Evolutionary conservation across 345 rosid species (phyloP), one percentile per base, ranked within the genome.

Genomic region (Populus deltoides): DNA sequence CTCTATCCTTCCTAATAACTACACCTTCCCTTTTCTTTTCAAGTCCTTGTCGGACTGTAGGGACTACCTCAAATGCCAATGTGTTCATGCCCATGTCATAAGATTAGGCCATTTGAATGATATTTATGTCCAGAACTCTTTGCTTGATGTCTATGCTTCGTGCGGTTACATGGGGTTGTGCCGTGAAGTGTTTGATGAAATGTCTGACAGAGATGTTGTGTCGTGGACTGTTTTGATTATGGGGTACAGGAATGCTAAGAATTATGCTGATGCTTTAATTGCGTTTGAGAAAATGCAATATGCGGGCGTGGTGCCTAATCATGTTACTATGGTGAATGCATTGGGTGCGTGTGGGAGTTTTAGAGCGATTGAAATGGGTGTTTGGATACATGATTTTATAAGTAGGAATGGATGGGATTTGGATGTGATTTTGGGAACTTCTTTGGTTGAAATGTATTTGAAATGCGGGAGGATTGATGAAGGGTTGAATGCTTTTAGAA

Each of bases 261-360:
- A 69, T 65, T 86, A 79, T 72, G 85, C 36, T 47, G 87, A 86
- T 66, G 90, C 90, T 1, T 81, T 90, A 82, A 69, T 86, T 75
- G 86, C 88, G 70, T 88, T 90, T 73, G 89, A 88, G 83, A 85
- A 72, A 75, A 90, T 90, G 90, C 86, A 72, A 41, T 80, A 80
- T 75, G 82, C 85, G 1, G 87, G 85, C 36, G 77, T 83, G 51
- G 84, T 80, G 82, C 90, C 90, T 17, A 90, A 87, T 82, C 89
- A 68, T 51, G 93, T 84, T 57, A 89, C 93, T 0, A 86, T 85
- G 88, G 93, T 90, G 85, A 89, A 86, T 83, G 88, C 81, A 2
- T 84, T 87, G 75, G 85, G 84, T 27, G 90, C 89, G 0, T 87
- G 90, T 70, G 83, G 81, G 9, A 72, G 84, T 75, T 82, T 70